Conservation (phyloP, 768 basidiomycete genomes). For the Agaricus subrufescens region DNA sequence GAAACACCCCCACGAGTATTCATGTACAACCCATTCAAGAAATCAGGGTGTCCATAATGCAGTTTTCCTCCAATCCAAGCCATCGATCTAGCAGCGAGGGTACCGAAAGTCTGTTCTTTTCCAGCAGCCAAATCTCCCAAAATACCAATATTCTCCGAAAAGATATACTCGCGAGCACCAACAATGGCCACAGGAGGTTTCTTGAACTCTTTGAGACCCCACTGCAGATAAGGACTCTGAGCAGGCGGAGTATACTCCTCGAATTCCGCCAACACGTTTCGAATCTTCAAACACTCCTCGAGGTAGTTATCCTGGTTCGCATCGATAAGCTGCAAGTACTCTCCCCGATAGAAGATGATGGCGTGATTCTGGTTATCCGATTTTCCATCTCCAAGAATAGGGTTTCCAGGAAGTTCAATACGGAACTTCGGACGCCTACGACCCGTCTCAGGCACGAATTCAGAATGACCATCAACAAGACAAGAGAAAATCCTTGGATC, state of each 20-base stretch:
- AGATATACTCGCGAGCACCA: constrained; percentile 98
- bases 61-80: constrained; percentile 98
- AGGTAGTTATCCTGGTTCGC: constrained; percentile 99
- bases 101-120: constrained; percentile 99
- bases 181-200: constrained; percentile 92
- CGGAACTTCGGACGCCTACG: constrained; percentile 94
- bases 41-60: constrained; percentile 99
- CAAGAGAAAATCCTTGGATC: constrained; percentile 95
- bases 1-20: constrained; percentile 97
- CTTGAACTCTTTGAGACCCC: constrained; percentile 85
- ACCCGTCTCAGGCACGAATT: constrained; percentile 86
- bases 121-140: constrained; percentile 97
- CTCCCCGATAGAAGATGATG: constrained; percentile 98
- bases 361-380: constrained; percentile 99
- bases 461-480: constrained; percentile 96
- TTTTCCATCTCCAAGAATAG: constrained; percentile 98
- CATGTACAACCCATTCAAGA: constrained; percentile 97
- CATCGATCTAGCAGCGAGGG: constrained; percentile 90
- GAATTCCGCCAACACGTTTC: constrained; percentile 96
- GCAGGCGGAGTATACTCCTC: constrained; percentile 85
- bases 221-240: constrained; percentile 90
- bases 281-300: constrained; percentile 98
- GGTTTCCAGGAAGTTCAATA: constrained; percentile 97
- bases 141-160: constrained; percentile 99
- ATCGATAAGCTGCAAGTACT: constrained; percentile 98